Percentiles rank a stretch among this genome's conserved stretches.
These are phyloP conservation scores for Podila epigama DNA, from an alignment of 192 early-diverging fungal genomes.

Conservation along the genomic window DNA sequence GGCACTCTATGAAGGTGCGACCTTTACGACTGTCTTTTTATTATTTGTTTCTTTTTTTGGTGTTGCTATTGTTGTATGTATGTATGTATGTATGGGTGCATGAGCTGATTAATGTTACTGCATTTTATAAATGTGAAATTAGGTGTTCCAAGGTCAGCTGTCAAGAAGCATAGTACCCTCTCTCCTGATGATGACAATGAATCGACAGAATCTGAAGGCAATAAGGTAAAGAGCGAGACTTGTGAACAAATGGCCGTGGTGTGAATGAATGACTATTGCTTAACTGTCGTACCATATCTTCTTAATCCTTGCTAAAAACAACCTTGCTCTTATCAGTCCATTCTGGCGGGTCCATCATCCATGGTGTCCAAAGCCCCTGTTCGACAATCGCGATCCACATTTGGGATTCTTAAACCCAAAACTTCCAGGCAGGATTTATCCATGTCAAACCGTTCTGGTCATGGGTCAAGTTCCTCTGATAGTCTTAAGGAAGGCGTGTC, in stretches of 20 bases:
- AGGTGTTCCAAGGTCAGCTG: slow-evolving; percentile 21
- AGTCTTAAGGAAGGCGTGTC: not conserved
- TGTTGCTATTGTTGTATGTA: not conserved
- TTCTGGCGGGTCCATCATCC: not conserved
- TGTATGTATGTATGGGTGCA: no score
- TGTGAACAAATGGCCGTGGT: not conserved
- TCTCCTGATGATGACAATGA: slow-evolving; percentile 46
- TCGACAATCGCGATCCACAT: not conserved
- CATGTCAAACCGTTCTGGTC: not conserved
- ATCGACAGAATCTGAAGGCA: slow-evolving; percentile 36
- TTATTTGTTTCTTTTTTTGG: not conserved
- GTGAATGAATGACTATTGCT: not conserved
- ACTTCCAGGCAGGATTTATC: not conserved
- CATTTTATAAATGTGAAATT: no score
- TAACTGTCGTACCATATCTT: not conserved
- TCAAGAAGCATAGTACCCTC: slow-evolving; percentile 17
- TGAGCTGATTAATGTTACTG: no score
- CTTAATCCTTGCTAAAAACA: no score
- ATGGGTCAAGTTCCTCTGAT: not conserved
- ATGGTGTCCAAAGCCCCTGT: not conserved
- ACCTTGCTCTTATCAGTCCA: not conserved
- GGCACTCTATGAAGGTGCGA: slow-evolving; percentile 29
- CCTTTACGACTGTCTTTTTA: no score
- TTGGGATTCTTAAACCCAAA: not conserved
- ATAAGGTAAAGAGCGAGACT: not conserved